Base-by-base conservation (phyloP, 2,329 filamentous ascomycete genomes). In the Lasiodiplodia gonubiensis region DNA sequence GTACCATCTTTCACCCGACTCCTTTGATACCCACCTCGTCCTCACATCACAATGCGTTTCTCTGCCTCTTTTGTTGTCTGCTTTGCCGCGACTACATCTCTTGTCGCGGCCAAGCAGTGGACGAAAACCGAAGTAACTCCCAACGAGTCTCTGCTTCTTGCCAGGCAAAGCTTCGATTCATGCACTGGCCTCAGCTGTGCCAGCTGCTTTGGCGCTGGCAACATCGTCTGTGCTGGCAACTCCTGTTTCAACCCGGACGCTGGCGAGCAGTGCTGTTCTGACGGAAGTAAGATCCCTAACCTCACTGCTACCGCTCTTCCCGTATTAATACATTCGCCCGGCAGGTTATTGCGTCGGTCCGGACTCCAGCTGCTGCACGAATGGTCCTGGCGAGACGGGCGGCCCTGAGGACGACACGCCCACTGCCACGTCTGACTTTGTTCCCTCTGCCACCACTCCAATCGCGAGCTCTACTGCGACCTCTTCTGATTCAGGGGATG, bases 181-280 rank as follows among this genome's bases (percentile, higher is more conserved):
- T 49, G 52, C 30, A 49, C 42, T 14, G 48, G 55, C 46, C 23
- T 25, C 1, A 60, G 25, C 46, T 68, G 67, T 48, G 63, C 63
- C 12, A 48, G 39, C 16, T 68, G 67, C 54, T 66, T 61, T 23
- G 67, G 67, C 18, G 63, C 52, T 4, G 51, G 53, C 39, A 66
- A 66, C 53, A 30, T 67, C 42, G 23, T 53, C 30, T 68, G 67
- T 30, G 37, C 53, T 23, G 35, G 52, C 25, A 46, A 54, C 52
- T 37, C 30, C 18, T 68, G 67, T 53, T 68, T 66, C 60, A 66
- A 68, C 18, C 67, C 67, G 16, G 27, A 18, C 33, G 42, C 51
- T 35, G 63, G 67, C 42, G 63, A 68, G 53, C 53, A 59, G 30
- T 67, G 67, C 55, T 68, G 67, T 25, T 46, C 67, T 14, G 67